Conservation (phyloP, 129 eudicot species). For the Cynara cardunculus region DNA sequence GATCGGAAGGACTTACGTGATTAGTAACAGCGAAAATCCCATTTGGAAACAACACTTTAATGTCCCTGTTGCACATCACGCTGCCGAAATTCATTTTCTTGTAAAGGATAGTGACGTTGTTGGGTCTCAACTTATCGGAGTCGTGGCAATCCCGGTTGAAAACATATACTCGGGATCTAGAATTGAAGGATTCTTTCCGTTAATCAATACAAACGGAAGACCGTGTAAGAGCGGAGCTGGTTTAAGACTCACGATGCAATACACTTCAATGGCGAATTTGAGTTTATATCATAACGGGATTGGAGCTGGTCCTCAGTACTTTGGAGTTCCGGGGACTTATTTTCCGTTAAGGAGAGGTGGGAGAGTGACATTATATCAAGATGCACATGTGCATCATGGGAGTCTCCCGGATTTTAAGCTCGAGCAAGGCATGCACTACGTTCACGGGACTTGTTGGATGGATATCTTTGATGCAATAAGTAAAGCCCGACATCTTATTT, state of each 20-base stretch:
- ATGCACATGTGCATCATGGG: constrained; percentile 86
- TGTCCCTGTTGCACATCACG: constrained; percentile 89
- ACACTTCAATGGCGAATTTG: constrained; percentile 66
- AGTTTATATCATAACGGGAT: constrained; percentile 71
- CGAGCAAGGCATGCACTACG: constrained; percentile 61
- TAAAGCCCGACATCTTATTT: constrained; percentile 72
- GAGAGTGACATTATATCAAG: constrained; percentile 83
- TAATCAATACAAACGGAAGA: constrained; percentile 58
- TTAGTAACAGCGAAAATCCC: constrained; percentile 77
- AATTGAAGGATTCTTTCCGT: constrained; percentile 71
- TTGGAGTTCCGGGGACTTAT: constrained; percentile 61
- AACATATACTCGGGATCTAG: constrained; percentile 54
- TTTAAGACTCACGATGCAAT: constrained; percentile 65
- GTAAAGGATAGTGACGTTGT: constrained; percentile 93
- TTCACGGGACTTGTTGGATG: constrained; percentile 92
- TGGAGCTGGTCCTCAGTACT: constrained; percentile 86
- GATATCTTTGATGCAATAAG: constrained; percentile 93
- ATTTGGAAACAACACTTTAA: constrained; percentile 87
- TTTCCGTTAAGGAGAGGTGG: constrained; percentile 96
- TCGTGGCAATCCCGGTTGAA: constrained; percentile 74
- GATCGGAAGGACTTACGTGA: constrained; percentile 85
- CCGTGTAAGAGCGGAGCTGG: constrained; percentile 87
- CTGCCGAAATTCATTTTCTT: constrained; percentile 77
- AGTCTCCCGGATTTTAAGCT: constrained; percentile 69
- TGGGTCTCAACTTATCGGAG: constrained; percentile 91